Base-by-base conservation (phyloP, 2,329 filamentous ascomycete genomes). In the Colletotrichum zoysiae region DNA sequence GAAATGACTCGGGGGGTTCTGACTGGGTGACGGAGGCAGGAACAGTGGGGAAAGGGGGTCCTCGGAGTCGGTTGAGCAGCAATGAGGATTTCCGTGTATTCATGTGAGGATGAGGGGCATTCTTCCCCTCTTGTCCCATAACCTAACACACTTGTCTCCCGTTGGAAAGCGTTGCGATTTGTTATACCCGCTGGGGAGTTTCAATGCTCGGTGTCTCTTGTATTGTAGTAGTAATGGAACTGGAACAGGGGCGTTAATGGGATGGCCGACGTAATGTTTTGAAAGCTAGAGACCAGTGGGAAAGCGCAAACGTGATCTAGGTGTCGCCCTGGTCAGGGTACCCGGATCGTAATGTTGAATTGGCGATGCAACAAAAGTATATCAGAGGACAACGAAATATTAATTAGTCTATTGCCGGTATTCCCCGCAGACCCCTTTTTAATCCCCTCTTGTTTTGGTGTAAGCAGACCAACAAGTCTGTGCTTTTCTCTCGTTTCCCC, bases 1-100 rank as follows among this genome's bases (percentile, higher is more conserved):
- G 66, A 33, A 51, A 46, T 30, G 73, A 70, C 20, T 74, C 73
- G 38, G 73, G 72, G 16, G 53, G 46, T 18, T 74, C 71, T 16
- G 73, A 65, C 59, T 74, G 73, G 73, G 62, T 69, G 60, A 74
- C 73, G 12, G 73, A 74, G 42, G 58, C 61, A 33, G 71, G 68
- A 20, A 66, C 71, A 23, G 44, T 61, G 63, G 67, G 63, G 60
- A 65, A 65, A 33, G 63, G 44, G 55, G 64, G 57, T 40, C 63
- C 63, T 63, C 58, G 42, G 26, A 67, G 67, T 51, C 63, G 67
- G 61, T 38, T 62, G 48, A 56, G 30, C 59, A 68, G 71, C 48
- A 67, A 56, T 44, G 70, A 73, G 42, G 72, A 74, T 61, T 74
- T 65, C 53, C 65, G 69, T 44, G 72, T 74, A 59, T 74, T 68